Conservation (phyloP, 495 filamentous ascomycete species). For the Podospora didyma region DNA sequence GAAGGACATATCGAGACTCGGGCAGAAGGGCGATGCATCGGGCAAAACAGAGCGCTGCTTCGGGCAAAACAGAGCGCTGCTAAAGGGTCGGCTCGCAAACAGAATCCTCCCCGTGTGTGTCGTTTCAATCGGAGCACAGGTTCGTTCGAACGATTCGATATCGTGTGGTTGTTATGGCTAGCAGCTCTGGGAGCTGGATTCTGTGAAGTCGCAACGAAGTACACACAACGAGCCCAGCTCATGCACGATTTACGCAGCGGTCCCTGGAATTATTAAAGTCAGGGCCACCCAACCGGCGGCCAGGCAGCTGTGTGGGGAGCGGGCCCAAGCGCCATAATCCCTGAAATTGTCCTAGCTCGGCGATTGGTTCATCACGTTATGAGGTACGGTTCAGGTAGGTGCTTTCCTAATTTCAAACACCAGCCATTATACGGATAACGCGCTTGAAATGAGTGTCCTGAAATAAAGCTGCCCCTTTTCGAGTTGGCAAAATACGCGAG, state of each 20-base stretch:
- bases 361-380: conserved; percentile 10
- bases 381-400: no score
- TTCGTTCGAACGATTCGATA: background rate
- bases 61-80: conserved; percentile 2
- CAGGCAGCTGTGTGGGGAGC: background rate
- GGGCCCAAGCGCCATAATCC: conserved; percentile 7
- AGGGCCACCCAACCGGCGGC: background rate
- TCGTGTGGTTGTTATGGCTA: background rate
- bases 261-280: background rate
- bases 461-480: no score
- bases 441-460: no score
- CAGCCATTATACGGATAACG: no score
- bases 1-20: conserved; percentile 20
- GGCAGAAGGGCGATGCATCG: conserved; percentile 3
- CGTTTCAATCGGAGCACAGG: background rate
- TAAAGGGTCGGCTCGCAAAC: background rate
- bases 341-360: background rate
- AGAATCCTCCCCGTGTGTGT: background rate
- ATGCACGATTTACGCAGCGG: no score
- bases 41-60: conserved; percentile 3
- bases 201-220: no score
- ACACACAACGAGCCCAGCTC: no score
- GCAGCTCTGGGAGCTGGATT: no score
- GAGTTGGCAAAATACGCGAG: no score
- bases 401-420: no score